Evolutionary conservation across 2,329 filamentous ascomycete species (phyloP).

Genomic region (Hymenoscyphus infarciens): DNA sequence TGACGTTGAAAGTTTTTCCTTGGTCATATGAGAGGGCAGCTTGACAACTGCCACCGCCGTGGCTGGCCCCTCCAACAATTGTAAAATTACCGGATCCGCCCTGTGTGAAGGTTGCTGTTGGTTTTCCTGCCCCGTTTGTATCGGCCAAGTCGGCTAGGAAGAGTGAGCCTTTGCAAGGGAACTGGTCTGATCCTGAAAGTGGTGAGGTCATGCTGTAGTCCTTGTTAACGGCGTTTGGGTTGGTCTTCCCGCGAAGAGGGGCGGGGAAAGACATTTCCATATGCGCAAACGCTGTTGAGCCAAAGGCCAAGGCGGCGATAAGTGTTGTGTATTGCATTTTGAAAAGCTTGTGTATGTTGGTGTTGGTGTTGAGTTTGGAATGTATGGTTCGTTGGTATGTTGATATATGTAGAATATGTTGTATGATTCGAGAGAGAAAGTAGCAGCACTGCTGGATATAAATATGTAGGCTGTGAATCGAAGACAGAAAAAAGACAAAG

Average conservation of each 20-base stretch:
- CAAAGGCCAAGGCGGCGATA: slow-evolving; percentile 11
- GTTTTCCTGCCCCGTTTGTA: slow-evolving; percentile 15
- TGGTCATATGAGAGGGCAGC: slow-evolving; percentile 56
- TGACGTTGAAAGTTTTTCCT: slow-evolving; percentile 53
- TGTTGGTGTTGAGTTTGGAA: not conserved
- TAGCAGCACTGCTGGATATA: not conserved
- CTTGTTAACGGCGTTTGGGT: slow-evolving; percentile 6
- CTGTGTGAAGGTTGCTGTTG: slow-evolving; percentile 47
- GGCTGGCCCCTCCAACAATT: slow-evolving; percentile 45
- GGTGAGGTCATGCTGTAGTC: slow-evolving; percentile 23
- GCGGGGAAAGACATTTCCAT: slow-evolving; percentile 20
- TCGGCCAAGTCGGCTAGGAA: slow-evolving; percentile 12
- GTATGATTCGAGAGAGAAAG: not conserved
- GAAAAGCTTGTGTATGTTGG: slow-evolving; percentile 5
- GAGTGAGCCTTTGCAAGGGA: slow-evolving; percentile 22
- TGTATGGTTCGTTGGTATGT: not conserved
- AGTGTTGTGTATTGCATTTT: slow-evolving; percentile 13
- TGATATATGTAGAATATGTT: not conserved
- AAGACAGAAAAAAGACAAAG: not conserved
- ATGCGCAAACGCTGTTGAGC: slow-evolving; percentile 14
- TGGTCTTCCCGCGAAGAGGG: slow-evolving; percentile 16
- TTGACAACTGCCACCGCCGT: slow-evolving; percentile 59
- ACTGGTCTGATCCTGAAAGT: slow-evolving; percentile 12
- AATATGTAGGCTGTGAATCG: not conserved
- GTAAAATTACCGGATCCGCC: slow-evolving; percentile 50